Evolutionary conservation across 805 yeast genomes (phyloP), one percentile per base, ranked within the genome.

Genomic region (Saccharomyces kudriavzevii): DNA sequence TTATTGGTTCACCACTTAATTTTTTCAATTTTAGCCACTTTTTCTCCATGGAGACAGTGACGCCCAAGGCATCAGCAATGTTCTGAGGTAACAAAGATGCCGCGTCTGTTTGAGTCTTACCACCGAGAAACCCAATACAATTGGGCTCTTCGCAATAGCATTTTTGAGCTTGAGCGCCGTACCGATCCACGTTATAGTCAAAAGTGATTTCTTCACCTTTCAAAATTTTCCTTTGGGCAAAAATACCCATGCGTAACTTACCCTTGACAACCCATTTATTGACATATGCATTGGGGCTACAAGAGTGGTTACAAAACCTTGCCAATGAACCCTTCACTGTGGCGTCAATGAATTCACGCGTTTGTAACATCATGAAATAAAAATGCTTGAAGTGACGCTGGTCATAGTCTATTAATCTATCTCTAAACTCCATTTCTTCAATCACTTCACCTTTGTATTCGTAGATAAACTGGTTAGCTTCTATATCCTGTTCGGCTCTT

Each of bases 241-340:
- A 94, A 25, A 92, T 87, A 28, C 98, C 99, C 98, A 94, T 94
- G 59, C 89, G 78, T 54, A 89, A 76, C 66, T 89, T 86, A 55
- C 87, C 88, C 28, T 90, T 90, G 13, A 92, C 98, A 17, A 91
- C 94, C 99, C 99, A 92, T 73, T 92, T 92, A 69, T 92, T 97
- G 46, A 92, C 96, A 62, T 81, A 89, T 24, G 96, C 92, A 69
- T 94, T 94, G 11, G 99, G 99, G 63, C 81, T 84, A 70, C 99
- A 92, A 22, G 96, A 89, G 71, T 92, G 99, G 70, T 92, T 92
- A 66, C 94, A 87, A 72, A 91, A 94, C 54, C 99, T 77, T 1
- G 96, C 97, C 53, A 92, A 70, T 20, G 89, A 82, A 6, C 98
- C 99, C 71, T 81, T 86, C 49, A 78, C 78, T 1, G 98, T 92